phyloP scores from a whole-genome alignment of 176 grass and related monocot genomes.

The Rhynchospora tenuis region DNA sequence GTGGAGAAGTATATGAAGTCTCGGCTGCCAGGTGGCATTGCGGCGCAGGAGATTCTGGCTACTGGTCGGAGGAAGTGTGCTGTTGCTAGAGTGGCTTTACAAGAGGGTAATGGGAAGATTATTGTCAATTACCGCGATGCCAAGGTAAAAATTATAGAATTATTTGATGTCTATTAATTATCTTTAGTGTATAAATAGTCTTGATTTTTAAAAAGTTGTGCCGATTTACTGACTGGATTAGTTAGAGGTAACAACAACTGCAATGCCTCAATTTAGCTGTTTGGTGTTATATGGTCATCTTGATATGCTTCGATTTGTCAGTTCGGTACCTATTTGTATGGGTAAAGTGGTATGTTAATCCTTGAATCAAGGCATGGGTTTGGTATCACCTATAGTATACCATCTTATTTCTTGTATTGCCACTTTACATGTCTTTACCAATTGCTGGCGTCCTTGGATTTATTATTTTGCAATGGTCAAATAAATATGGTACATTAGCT shows the following conservation, averaged over 20 bases:
- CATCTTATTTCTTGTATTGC: background rate
- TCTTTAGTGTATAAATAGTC: background rate
- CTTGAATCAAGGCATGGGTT: background rate
- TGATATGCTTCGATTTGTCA: background rate
- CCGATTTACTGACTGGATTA: background rate
- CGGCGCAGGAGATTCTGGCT: slow-evolving; percentile 80
- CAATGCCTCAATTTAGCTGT: background rate
- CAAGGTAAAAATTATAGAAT: too few species aligned
- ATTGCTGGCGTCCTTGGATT: background rate
- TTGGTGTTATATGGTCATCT: background rate
- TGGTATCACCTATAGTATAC: background rate
- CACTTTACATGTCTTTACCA: background rate
- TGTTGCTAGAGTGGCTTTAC: slow-evolving; percentile 77
- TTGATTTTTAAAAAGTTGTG: background rate
- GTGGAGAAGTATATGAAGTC: slow-evolving; percentile 82
- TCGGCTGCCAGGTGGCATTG: slow-evolving; percentile 73
- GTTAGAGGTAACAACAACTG: background rate
- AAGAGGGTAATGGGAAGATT: slow-evolving; percentile 82
- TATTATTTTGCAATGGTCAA: background rate
- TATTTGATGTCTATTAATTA: background rate
- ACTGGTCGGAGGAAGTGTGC: slow-evolving; percentile 86
- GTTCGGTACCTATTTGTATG: background rate
- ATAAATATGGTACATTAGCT: background rate
- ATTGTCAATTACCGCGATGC: slow-evolving; percentile 93
- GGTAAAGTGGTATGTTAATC: background rate